A percentile compares a stretch with the other conserved stretches of the same genome.
These are phyloP conservation scores for Kwoniella botswanensis DNA, from an alignment of 768 basidiomycete genomes.

Conservation along the genomic window DNA sequence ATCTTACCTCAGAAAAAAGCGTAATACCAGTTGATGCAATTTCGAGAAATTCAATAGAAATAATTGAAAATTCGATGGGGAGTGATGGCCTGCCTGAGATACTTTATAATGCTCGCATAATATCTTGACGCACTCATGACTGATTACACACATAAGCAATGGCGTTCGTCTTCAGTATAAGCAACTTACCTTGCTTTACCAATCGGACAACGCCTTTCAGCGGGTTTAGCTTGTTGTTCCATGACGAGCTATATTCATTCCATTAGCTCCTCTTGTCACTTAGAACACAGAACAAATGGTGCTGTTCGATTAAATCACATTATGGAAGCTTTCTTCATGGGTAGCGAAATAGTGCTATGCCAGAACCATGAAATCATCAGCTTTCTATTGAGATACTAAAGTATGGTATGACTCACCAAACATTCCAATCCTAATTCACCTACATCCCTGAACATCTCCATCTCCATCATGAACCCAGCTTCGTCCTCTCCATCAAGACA, in stretches of 20 bases:
- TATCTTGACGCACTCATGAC: constrained; percentile 52
- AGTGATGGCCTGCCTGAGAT: constrained; percentile 42
- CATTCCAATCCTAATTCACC: constrained; percentile 50
- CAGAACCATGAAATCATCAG: not conserved
- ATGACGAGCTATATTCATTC: constrained; percentile 33
- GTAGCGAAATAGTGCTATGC: constrained; percentile 45
- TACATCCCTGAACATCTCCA: constrained; percentile 46
- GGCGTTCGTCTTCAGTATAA: not conserved
- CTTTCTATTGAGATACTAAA: not conserved
- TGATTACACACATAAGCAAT: constrained; percentile 14
- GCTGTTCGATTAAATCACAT: constrained; percentile 26
- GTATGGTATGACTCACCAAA: constrained; percentile 33
- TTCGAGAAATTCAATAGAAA: constrained; percentile 46
- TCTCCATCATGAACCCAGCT: constrained; percentile 23
- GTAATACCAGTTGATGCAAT: constrained; percentile 43
- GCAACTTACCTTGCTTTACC: constrained; percentile 44
- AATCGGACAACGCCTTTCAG: constrained; percentile 44
- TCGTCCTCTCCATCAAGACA: constrained; percentile 26
- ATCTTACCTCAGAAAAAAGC: constrained; percentile 48
- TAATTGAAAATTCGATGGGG: constrained; percentile 41
- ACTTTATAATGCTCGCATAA: constrained; percentile 52
- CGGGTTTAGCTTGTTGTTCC: constrained; percentile 41
- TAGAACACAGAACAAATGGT: not conserved
- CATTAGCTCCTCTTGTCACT: constrained; percentile 17
- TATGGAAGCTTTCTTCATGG: constrained; percentile 47